Evolutionary conservation across 2,329 filamentous ascomycete genomes (phyloP), one percentile per base, ranked within the genome.

Genomic region (Fusarium palustre): DNA sequence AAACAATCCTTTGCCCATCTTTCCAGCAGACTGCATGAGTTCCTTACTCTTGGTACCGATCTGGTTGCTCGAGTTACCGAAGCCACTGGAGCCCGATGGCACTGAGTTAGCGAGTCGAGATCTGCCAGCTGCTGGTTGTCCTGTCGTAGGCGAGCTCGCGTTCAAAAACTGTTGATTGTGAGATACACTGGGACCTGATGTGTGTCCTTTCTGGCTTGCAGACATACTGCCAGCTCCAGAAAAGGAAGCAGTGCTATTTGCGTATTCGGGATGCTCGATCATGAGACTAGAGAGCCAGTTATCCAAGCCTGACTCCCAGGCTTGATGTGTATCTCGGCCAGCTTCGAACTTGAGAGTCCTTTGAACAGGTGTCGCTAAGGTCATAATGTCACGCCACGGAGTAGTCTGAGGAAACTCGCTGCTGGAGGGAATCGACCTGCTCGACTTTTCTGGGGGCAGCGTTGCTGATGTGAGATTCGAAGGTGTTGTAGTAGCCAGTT

Each of bases 31-130:
- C 70, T 96, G 92, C 76, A 97, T 86, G 30, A 97, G 83, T 74
- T 97, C 94, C 82, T 97, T 97, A 78, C 94, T 90, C 83, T 94
- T 95, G 39, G 90, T 87, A 72, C 93, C 91, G 77, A 94, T 88
- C 75, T 91, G 88, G 69, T 87, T 84, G 64, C 86, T 81, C 49
- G 87, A 87, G 61, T 85, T 82, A 42, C 84, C 84, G 70, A 88
- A 85, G 36, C 82, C 79, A 74, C 81, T 82, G 49, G 79, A 74
- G 31, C 79, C 75, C 49, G 81, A 81, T 58, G 83, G 81, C 46
- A 79, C 77, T 22, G 81, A 74, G 41, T 78, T 74, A 33, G 74
- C 79, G 18, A 79, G 64, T 33, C 79, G 77, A 59, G 76, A 80
- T 65, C 80, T 81, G 64, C 72, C 77, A 67, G 75, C 55, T 69